phyloP scores from a whole-genome alignment of 768 basidiomycete species.

The Amanita subjunquillea region DNA sequence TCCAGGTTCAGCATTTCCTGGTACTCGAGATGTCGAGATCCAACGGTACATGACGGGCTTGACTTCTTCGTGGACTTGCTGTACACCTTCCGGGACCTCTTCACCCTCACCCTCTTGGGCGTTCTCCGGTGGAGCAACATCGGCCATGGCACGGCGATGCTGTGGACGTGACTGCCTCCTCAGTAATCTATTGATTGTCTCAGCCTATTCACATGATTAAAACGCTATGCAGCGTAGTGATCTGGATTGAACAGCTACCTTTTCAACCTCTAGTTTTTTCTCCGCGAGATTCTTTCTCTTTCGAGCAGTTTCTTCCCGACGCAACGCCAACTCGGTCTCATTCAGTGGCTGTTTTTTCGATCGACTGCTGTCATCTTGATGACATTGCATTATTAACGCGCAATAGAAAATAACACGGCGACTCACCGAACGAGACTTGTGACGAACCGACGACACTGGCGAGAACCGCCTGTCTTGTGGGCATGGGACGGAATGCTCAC shows the following conservation, averaged over 20 bases:
- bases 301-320: constrained; percentile 71
- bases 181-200: constrained; percentile 82
- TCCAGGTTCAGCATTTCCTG: constrained; percentile 5
- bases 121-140: constrained; percentile 20
- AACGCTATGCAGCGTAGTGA: neutral
- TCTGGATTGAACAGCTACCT: constrained; percentile 29
- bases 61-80: constrained; percentile 20
- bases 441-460: constrained; percentile 59
- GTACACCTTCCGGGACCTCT: constrained; percentile 24
- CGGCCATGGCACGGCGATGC: constrained; percentile 45
- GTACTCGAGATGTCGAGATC: constrained; percentile 46
- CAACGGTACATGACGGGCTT: constrained; percentile 60
- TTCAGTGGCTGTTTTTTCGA: constrained; percentile 61
- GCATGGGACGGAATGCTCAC: constrained; percentile 15
- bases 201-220: constrained; percentile 37
- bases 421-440: constrained; percentile 54
- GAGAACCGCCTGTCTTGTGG: constrained; percentile 62
- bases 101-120: constrained; percentile 28
- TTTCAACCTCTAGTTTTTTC: constrained; percentile 80
- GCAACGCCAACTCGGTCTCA: constrained; percentile 61
- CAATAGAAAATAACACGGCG: neutral
- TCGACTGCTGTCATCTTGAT: constrained; percentile 13
- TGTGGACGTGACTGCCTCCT: constrained; percentile 76
- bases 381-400: neutral
- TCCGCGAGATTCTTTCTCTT: constrained; percentile 75